phyloP scores from a whole-genome alignment of 2,329 filamentous ascomycete species.

The Diaporthe sp. region DNA sequence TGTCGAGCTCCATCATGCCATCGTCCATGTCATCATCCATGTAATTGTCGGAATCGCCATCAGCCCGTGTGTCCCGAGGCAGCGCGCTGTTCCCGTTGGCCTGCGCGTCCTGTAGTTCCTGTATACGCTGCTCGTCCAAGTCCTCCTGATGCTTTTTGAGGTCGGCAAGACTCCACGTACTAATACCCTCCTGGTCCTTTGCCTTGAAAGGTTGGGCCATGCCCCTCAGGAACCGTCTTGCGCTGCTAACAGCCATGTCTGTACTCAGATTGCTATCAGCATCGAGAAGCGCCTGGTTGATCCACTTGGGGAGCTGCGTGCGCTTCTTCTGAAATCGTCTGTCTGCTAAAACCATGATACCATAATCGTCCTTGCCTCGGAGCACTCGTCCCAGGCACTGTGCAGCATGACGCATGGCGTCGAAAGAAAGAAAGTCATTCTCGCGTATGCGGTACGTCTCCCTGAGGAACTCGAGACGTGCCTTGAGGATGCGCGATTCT shows the following conservation, averaged over 20 bases:
- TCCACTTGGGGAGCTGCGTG: constrained; percentile 94
- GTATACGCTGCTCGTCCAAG: constrained; percentile 77
- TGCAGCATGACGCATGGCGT: constrained; percentile 98
- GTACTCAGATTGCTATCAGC: constrained; percentile 92
- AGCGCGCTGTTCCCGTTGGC: constrained; percentile 27
- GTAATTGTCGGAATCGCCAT: constrained; percentile 57
- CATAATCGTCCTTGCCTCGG: constrained; percentile 97
- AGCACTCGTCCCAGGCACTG: constrained; percentile 96
- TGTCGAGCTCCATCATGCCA: constrained; percentile 65
- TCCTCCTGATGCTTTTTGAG: constrained; percentile 84
- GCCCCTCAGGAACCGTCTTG: constrained; percentile 88
- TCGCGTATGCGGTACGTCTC: constrained; percentile 98
- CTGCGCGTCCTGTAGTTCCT: constrained; percentile 66
- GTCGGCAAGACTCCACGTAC: constrained; percentile 89
- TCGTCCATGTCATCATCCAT: constrained; percentile 67
- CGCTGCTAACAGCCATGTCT: constrained; percentile 92
- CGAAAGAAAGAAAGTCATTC: constrained; percentile 98
- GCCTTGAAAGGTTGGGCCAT: constrained; percentile 93
- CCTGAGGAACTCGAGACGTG: constrained; percentile 92
- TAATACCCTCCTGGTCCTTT: constrained; percentile 90
- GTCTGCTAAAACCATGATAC: constrained; percentile 99
- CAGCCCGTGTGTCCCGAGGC: constrained; percentile 30
- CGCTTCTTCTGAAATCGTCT: constrained; percentile 94
- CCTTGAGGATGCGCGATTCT: constrained; percentile 96
- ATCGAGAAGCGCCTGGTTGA: constrained; percentile 87